These are phyloP conservation scores for Candida palmyrensis DNA, from an alignment of 805 yeast genomes.

Conservation along the genomic window DNA sequence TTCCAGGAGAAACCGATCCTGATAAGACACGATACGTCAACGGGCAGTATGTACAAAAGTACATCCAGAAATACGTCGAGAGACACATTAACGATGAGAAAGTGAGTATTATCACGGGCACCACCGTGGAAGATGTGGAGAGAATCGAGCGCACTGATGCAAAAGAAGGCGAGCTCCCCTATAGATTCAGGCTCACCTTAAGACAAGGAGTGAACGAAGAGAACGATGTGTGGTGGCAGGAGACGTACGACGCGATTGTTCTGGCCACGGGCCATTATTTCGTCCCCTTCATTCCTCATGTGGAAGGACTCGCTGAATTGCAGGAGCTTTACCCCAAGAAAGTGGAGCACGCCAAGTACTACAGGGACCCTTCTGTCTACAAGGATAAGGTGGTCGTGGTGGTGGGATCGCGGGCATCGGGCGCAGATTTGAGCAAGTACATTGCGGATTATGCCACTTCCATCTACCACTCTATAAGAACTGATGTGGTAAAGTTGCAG, in stretches of 20 bases:
- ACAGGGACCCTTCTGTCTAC: slow-evolving; percentile 24
- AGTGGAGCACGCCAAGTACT: slow-evolving; percentile 43
- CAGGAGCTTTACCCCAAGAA: slow-evolving; percentile 20
- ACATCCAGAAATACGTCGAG: slow-evolving; percentile 22
- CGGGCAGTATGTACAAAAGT: slow-evolving; percentile 20
- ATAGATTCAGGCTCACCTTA: slow-evolving; percentile 16
- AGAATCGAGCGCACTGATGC: slow-evolving; percentile 7
- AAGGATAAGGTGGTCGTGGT: slow-evolving; percentile 27
- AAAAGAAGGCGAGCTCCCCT: slow-evolving; percentile 6
- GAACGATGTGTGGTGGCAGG: slow-evolving; percentile 32
- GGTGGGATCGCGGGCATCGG: slow-evolving; percentile 18
- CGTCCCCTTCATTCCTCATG: slow-evolving; percentile 40
- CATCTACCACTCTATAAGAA: slow-evolving; percentile 28
- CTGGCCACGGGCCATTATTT: slow-evolving; percentile 48
- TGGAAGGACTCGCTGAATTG: slow-evolving; percentile 36
- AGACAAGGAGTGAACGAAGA: slow-evolving; percentile 14
- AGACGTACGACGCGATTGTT: slow-evolving; percentile 36
- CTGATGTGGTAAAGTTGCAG: slow-evolving; percentile 5
- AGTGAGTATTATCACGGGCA: slow-evolving; percentile 19
- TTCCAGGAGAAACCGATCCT: slow-evolving; percentile 12
- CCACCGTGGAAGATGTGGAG: slow-evolving; percentile 37
- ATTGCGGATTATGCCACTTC: slow-evolving; percentile 15
- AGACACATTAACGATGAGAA: slow-evolving; percentile 14
- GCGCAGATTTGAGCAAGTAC: slow-evolving; percentile 24
- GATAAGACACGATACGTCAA: slow-evolving; percentile 21